A percentile compares a stretch with the other conserved stretches of the same genome.
phyloP scores from a whole-genome alignment of 441 rosid species.

The Gossypium schwendimanii region DNA sequence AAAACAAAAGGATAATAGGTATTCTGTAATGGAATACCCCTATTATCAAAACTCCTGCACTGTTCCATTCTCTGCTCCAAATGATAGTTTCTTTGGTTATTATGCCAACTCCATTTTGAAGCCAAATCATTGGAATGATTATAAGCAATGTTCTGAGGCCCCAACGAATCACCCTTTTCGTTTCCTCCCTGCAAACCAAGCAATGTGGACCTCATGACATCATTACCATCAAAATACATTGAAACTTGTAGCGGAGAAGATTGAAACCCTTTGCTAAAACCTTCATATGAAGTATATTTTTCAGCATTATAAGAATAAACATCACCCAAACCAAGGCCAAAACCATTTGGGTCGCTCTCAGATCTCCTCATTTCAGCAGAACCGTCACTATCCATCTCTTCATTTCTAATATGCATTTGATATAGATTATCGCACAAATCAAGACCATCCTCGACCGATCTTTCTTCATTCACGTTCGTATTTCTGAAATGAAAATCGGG shows the following conservation, averaged over 20 bases:
- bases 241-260: constrained; percentile 22
- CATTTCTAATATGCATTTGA: constrained; percentile 43
- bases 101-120: constrained; percentile 18
- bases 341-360: constrained; percentile 28
- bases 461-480: constrained; percentile 15
- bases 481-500: constrained; percentile 13
- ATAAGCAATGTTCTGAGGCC: constrained; percentile 10
- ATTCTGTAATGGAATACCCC: constrained; percentile 21
- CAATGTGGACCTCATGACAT: constrained; percentile 16
- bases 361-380: constrained; percentile 27
- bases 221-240: constrained; percentile 16
- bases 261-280: constrained; percentile 21
- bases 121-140: constrained; percentile 22
- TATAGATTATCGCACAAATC: constrained; percentile 37
- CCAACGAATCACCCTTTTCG: constrained; percentile 23
- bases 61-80: constrained; percentile 30
- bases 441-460: constrained; percentile 19
- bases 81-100: constrained; percentile 25
- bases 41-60: constrained; percentile 9
- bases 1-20: constrained; percentile 14
- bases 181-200: constrained; percentile 28
- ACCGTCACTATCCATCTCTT: constrained; percentile 14
- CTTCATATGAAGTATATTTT: constrained; percentile 21
- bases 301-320: constrained; percentile 20
- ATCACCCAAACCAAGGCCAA: constrained; percentile 22